These are phyloP conservation scores for Chlorella sorokiniana DNA, from an alignment of 139 green algal species.

Conservation along the genomic window DNA sequence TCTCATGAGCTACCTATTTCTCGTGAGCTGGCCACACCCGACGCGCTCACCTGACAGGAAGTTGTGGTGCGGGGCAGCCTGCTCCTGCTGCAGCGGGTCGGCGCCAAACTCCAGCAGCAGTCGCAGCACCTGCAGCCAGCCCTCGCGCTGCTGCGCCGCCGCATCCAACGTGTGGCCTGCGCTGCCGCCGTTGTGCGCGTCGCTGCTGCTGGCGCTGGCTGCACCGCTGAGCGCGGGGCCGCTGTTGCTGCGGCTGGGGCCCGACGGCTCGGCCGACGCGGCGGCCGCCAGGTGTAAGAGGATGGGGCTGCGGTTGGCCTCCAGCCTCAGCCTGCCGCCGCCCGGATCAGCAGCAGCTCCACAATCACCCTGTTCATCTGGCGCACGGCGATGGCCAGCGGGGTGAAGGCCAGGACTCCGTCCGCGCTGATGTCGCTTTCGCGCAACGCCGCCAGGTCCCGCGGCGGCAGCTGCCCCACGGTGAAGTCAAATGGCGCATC, in stretches of 20 bases:
- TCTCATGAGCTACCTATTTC: not conserved
- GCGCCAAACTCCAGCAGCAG: not conserved
- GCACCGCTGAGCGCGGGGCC: not conserved
- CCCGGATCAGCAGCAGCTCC: slow-evolving; percentile 11
- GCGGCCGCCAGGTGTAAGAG: slow-evolving; percentile 4
- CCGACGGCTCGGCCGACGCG: not conserved
- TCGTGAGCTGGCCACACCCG: not conserved
- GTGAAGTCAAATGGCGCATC: not conserved
- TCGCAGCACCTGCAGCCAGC: slow-evolving; percentile 3
- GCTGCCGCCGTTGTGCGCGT: not conserved
- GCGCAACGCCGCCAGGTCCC: not conserved
- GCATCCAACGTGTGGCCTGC: not conserved
- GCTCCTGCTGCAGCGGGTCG: not conserved
- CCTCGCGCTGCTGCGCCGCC: not conserved
- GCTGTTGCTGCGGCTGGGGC: not conserved
- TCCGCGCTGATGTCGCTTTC: not conserved
- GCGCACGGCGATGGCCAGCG: not conserved
- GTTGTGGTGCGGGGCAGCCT: not conserved
- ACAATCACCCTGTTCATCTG: not conserved
- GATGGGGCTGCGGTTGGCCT: not conserved
- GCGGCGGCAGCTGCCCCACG: not conserved
- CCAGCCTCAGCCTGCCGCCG: not conserved
- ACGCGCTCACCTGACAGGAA: not conserved
- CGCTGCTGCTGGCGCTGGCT: not conserved
- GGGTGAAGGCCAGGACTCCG: not conserved